phyloP scores from a whole-genome alignment of 495 filamentous ascomycete genomes.

The Chlorociboria aeruginascens region DNA sequence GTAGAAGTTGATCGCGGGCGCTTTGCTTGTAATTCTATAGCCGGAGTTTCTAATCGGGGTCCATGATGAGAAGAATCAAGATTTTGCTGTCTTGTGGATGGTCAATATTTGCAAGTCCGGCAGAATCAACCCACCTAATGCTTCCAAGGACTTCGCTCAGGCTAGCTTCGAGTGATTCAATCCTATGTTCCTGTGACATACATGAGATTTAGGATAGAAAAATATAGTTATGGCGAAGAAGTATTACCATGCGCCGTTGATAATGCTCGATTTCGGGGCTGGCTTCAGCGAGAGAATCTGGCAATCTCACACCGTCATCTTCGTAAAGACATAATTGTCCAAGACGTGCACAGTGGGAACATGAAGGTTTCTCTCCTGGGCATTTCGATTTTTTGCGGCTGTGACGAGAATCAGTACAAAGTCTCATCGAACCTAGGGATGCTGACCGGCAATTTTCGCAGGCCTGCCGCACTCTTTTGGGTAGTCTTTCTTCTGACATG shows the following conservation, averaged over 20 bases:
- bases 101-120: not conserved
- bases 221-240: not conserved
- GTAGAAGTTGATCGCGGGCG: constrained; percentile 18
- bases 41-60: not conserved
- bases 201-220: not conserved
- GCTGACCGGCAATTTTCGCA: constrained; percentile 36
- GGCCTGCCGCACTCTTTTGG: constrained; percentile 33
- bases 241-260: not conserved
- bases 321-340: constrained; percentile 31
- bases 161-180: constrained; percentile 29
- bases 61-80: not conserved
- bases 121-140: constrained; percentile 1
- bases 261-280: not conserved
- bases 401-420: constrained; percentile 5
- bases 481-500: constrained; percentile 22
- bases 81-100: not conserved
- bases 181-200: constrained; percentile 28
- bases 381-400: constrained; percentile 40
- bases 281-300: not conserved
- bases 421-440: not conserved
- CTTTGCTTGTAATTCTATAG: not conserved
- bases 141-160: constrained; percentile 25
- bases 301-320: constrained; percentile 19
- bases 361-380: constrained; percentile 34
- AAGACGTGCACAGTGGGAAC: constrained; percentile 33